phyloP scores from a whole-genome alignment of 176 grass and related monocot genomes.

The Bromus sterilis region DNA sequence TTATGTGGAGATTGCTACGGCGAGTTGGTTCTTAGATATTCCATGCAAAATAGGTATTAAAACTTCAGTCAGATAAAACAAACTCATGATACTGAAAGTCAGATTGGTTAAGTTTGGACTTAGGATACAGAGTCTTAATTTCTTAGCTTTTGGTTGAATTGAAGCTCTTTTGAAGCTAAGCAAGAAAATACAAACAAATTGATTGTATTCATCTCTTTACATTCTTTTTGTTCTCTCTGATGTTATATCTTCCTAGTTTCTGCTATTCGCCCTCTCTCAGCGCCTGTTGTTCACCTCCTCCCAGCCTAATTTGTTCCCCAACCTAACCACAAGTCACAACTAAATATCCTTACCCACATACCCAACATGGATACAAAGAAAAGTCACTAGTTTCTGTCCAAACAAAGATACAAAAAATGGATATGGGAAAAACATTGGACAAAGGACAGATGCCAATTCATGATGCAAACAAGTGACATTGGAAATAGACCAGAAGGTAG shows the following conservation, averaged over 20 bases:
- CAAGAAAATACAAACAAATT: not conserved
- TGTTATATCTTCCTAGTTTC: not conserved
- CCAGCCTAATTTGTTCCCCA: not conserved
- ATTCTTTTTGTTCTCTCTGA: not conserved
- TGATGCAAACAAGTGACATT: conserved; percentile 2
- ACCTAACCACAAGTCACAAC: not conserved
- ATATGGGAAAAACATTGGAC: not conserved
- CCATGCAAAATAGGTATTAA: not conserved
- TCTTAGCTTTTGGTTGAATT: not conserved
- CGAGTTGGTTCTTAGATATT: not conserved
- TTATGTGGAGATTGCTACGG: not conserved
- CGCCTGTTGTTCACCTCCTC: not conserved
- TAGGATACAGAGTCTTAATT: not conserved
- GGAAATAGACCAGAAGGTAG: not conserved
- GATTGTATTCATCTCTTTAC: not conserved
- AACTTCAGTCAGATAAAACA: not conserved
- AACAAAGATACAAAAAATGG: not conserved
- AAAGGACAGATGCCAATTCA: not conserved
- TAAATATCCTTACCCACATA: not conserved
- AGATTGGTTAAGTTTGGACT: not conserved
- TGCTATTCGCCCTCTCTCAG: not conserved
- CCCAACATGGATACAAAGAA: not conserved
- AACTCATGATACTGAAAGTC: not conserved
- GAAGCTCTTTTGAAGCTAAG: not conserved
- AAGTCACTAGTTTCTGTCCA: not conserved